Base-by-base conservation (phyloP, 2,329 filamentous ascomycete genomes). In the Rutstroemia sp. region DNA sequence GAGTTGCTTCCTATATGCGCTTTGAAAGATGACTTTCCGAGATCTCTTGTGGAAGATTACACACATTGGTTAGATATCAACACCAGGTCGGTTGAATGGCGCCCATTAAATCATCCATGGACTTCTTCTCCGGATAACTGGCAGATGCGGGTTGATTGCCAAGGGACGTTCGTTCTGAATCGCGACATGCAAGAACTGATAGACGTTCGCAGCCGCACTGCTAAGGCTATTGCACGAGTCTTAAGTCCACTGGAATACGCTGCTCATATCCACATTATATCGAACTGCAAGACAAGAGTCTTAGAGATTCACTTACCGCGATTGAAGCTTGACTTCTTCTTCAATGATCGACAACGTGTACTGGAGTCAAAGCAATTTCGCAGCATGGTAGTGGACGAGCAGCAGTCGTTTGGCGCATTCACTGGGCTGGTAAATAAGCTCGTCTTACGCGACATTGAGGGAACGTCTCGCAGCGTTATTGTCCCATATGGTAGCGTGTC, bases 351-450 rank as follows among this genome's bases (percentile, higher is more conserved):
- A 23, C 23, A 23, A 23, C 23, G 23, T 23, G 2, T 47, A 0
- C 58, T 83, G 2, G 54, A 63, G n/a, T 82, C 76, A 0, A 73
- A 71, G 6, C 74, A 83, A 55, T 79, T 77, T 56, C 71, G 72
- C 0, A 77, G 75, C 1, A 79, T 81, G 74, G 59, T 63, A 0
- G 62, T 85, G 2, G 78, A 82, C 59, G 14, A 58, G 0, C 27
- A 71, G 10, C 80, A 82, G 60, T 63, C 65, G 1, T 63, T 81
- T 2, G 76, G 71, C 0, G 75, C 78, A 0, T 66, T 83, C 4
- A 62, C 76, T 34, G 81, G 81, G 0, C 69, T 84, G 0, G 30
- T 62, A 1, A 78, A 71, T 62, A 79, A 76, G 58, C 69, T 85
- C 0, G 69, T 83, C 0, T 63, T 85, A 5, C 59, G 62, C 58